phyloP scores from a whole-genome alignment of 2,329 filamentous ascomycete species.

The Balansia obtecta region DNA sequence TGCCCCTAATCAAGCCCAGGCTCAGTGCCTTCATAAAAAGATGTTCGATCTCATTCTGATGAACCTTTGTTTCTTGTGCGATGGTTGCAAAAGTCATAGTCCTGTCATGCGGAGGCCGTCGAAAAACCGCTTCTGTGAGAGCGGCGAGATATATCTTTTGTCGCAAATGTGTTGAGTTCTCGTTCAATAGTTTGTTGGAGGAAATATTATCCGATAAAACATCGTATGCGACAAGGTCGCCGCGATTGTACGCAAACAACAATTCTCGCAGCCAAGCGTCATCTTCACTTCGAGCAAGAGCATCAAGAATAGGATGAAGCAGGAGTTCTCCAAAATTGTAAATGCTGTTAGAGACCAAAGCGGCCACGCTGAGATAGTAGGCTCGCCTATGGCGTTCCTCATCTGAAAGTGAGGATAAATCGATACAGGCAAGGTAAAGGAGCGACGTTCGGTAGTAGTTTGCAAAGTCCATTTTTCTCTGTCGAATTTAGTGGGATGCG shows the following conservation, averaged over 20 bases:
- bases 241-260: constrained; percentile 95
- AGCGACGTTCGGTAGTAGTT: constrained; percentile 96
- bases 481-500: not conserved
- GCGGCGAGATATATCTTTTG: constrained; percentile 98
- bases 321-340: constrained; percentile 99
- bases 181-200: constrained; percentile 65
- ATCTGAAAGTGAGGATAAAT: constrained; percentile 60
- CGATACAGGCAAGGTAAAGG: constrained; percentile 92
- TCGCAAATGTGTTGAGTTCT: constrained; percentile 74
- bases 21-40: constrained; percentile 99
- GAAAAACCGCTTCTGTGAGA: constrained; percentile 91
- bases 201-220: constrained; percentile 68
- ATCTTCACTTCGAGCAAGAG: constrained; percentile 54
- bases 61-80: constrained; percentile 82
- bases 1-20: constrained; percentile 76
- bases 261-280: constrained; percentile 86
- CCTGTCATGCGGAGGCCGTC: constrained; percentile 86
- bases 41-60: constrained; percentile 87
- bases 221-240: constrained; percentile 81
- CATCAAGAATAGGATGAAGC: constrained; percentile 87
- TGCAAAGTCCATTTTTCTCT: constrained; percentile 77
- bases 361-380: constrained; percentile 85
- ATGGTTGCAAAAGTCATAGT: constrained; percentile 88
- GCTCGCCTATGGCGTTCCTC: constrained; percentile 71
- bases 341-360: constrained; percentile 85